Evolutionary conservation across 2,329 filamentous ascomycete species (phyloP), one percentile per base, ranked within the genome.

Genomic region (Colletotrichum sp.): DNA sequence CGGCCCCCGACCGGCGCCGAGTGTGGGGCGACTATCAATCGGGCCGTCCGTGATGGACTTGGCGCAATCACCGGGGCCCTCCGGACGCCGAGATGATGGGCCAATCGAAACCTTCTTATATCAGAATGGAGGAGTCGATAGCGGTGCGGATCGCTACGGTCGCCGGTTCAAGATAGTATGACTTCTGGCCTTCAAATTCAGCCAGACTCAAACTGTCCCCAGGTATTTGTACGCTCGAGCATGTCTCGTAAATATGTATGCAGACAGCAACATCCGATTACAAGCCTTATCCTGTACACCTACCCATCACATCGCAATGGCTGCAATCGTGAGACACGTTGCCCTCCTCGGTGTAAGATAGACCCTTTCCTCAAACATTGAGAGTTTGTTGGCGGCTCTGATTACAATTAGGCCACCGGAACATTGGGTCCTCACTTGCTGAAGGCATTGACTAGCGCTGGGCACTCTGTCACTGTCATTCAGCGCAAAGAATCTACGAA

Each of bases 141-240:
- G 44, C 18, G n/a, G 9, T 48, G 1, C 8, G n/a, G 44, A 6
- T 6, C 44, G 6, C 6, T 22, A 3, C n/a, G 44, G 44, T 48
- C 44, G 44, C 44, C n/a, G 6, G 9, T n/a, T 48, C 39, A n/a
- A 12, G 18, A n/a, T 12, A 3, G 3, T 6, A 48, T n/a, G 9
- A 0, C 3, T 36, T 18, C 36, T n/a, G n/a, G 18, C 6, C 10
- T 48, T 1, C 10, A 48, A 1, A 0, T 22, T 13, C 10, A 22
- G 18, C 22, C 44, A 48, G 18, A 48, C 22, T 5, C 44, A 3
- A n/a, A 7, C 3, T 22, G 44, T 6, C 3, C 3, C 5, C 44
- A 3, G 1, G 3, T 48, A 48, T 48, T 48, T 48, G 22, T 22
- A 48, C 6, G 44, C 44, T 7, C n/a, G 2, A 48, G 44, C n/a